Base-by-base conservation (phyloP, 1,139 yeast genomes). In the Diutina ranongensis region DNA sequence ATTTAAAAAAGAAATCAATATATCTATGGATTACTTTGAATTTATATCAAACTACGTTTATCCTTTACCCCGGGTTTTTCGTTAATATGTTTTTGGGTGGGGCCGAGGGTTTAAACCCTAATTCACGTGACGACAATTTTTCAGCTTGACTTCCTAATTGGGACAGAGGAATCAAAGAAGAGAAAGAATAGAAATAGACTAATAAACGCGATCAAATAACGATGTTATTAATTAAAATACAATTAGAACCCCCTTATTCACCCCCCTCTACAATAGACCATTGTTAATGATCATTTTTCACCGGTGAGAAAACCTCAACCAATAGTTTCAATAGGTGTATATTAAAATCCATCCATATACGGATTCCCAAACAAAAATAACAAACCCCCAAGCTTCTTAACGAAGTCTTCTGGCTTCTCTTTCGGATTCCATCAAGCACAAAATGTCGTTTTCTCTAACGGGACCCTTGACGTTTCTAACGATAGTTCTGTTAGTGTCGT, bases 391-490 rank as follows among this genome's bases (percentile, higher is more conserved):
- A 42, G 15, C 38, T 16, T 15, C 40, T 62, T 69, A 71, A 68
- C 76, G 75, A 61, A 71, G 71, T 68, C 76, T 70, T 76, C 94
- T 83, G 66, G 97, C 98, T 80, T 92, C 97, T 83, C 97, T 92
- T 80, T 92, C 97, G 62, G 97, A 92, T 80, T 92, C 97, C 96
- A 92, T 92, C 72, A 92, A 82, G 73, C 96, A 92, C 72, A 92
- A 84, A 75, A 92, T 87, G 74, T 92, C 98, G 76, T 89, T 87
- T 77, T 89, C 97, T 78, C 97, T 87, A 71, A 89, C 97, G 73
- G 98, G 97, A 66, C 98, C 98, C 79, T 83, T 92, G 74, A 92
- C 98, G 82, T 92, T 92, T 84, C 98, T 88, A 79, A 92, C 97
- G 68, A 92, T 89, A 67, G 96, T 85, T 83, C 97, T 88, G 72